phyloP scores from a whole-genome alignment of 2,329 filamentous ascomycete genomes.

The Neonectria sp. region DNA sequence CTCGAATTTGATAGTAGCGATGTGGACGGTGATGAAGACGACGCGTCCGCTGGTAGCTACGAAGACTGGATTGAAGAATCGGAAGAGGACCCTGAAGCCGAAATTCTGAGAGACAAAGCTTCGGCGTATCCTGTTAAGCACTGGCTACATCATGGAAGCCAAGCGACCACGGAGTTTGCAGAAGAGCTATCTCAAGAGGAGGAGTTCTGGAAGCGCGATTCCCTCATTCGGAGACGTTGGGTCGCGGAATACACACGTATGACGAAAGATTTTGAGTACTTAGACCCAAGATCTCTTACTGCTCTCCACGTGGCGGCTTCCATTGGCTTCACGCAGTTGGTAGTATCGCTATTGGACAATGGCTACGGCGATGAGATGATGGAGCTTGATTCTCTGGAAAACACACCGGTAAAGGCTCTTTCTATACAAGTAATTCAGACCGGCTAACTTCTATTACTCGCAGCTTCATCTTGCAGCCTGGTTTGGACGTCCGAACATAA shows the following conservation, averaged over 20 bases:
- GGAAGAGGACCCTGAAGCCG: slow-evolving; percentile 48
- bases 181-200: slow-evolving; percentile 56
- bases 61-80: slow-evolving; percentile 34
- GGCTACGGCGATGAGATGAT: slow-evolving; percentile 54
- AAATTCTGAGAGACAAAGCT: slow-evolving; percentile 44
- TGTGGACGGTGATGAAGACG: slow-evolving; percentile 26
- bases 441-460: slow-evolving; percentile 16
- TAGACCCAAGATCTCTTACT: slow-evolving; percentile 49
- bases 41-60: slow-evolving; percentile 13
- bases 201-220: slow-evolving; percentile 57
- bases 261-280: slow-evolving; percentile 50
- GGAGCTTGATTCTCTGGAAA: slow-evolving; percentile 48
- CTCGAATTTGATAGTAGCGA: slow-evolving; percentile 22
- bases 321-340: slow-evolving; percentile 56
- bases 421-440: slow-evolving; percentile 51
- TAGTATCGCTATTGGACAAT: slow-evolving; percentile 56
- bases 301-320: slow-evolving; percentile 57
- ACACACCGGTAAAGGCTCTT: slow-evolving; percentile 54
- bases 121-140: slow-evolving; percentile 57
- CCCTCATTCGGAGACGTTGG: slow-evolving; percentile 56
- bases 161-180: slow-evolving; percentile 59
- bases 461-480: slow-evolving; percentile 37
- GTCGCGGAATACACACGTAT: slow-evolving; percentile 53
- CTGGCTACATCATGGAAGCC: slow-evolving; percentile 59
- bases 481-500: slow-evolving; percentile 25